phyloP scores from a whole-genome alignment of 2,329 filamentous ascomycete species.

The Fusarium sp. region DNA sequence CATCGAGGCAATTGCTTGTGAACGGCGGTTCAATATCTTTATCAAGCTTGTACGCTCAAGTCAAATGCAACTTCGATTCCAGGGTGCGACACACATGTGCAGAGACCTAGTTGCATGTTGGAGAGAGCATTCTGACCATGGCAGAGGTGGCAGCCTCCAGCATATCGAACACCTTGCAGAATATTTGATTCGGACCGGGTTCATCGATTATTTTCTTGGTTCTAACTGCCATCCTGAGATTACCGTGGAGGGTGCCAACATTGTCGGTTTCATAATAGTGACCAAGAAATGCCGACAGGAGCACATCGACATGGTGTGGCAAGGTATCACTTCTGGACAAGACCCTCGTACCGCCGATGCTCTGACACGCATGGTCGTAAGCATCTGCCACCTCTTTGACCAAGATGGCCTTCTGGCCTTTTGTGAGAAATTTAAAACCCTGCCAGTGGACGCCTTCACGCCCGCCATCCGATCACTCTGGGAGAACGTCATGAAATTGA shows the following conservation, averaged over 20 bases:
- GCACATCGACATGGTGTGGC: conserved; percentile 87
- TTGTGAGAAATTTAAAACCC: conserved; percentile 75
- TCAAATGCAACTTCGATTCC: conserved; percentile 90
- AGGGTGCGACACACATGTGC: conserved; percentile 81
- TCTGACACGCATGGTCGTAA: conserved; percentile 73
- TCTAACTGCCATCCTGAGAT: conserved; percentile 93
- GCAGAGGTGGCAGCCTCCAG: conserved; percentile 55
- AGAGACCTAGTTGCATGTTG: conserved; percentile 76
- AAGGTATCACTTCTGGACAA: conserved; percentile 82
- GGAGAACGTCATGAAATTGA: conserved; percentile 65
- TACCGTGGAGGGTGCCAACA: conserved; percentile 82
- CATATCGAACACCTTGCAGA: conserved; percentile 76
- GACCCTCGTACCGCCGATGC: conserved; percentile 88
- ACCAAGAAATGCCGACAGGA: conserved; percentile 77
- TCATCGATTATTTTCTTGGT: conserved; percentile 89
- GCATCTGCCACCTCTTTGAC: conserved; percentile 63
- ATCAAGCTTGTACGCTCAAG: conserved; percentile 82
- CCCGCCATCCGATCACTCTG: conserved; percentile 72
- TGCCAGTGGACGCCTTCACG: conserved; percentile 74
- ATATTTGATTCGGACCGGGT: conserved; percentile 75
- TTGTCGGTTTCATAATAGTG: conserved; percentile 87
- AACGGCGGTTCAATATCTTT: conserved; percentile 78
- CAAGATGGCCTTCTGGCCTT: conserved; percentile 70
- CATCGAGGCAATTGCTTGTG: conserved; percentile 65
- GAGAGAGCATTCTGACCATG: conserved; percentile 65